Percentiles rank a stretch among this genome's conserved stretches.
Conservation (phyloP, 805 yeast species). For the Yueomyces sinensis region DNA sequence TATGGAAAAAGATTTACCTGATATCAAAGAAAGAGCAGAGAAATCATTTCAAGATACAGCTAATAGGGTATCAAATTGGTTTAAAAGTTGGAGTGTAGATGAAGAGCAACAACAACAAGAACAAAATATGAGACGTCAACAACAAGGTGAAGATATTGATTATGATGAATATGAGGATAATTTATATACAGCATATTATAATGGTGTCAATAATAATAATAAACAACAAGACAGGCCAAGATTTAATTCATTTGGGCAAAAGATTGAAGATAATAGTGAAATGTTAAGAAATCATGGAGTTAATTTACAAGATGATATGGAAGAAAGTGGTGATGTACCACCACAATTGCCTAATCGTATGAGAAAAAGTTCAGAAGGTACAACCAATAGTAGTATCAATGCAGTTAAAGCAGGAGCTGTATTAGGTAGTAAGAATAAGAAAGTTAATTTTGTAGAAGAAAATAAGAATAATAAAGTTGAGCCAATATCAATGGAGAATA, state of each 20-base stretch:
- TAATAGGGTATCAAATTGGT: slow-evolving; percentile 65
- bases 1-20: slow-evolving; percentile 41
- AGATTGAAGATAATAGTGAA: slow-evolving; percentile 16
- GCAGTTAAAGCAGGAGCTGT: slow-evolving; percentile 15
- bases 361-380: slow-evolving; percentile 1
- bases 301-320: slow-evolving; percentile 9
- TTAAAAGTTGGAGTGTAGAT: slow-evolving; percentile 21
- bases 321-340: slow-evolving; percentile 22
- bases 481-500: slow-evolving; percentile 6
- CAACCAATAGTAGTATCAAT: slow-evolving; percentile 1
- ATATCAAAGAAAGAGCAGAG: slow-evolving; percentile 50
- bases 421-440: slow-evolving; percentile 22
- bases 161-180: not conserved
- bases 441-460: slow-evolving; percentile 8
- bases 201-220: not conserved
- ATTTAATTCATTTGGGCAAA: slow-evolving; percentile 23
- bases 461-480: not conserved
- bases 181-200: not conserved
- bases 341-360: slow-evolving; percentile 21
- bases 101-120: slow-evolving; percentile 2
- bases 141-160: not conserved
- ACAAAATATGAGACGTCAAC: not conserved
- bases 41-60: slow-evolving; percentile 76
- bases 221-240: slow-evolving; percentile 13
- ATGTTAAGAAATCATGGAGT: slow-evolving; percentile 15